phyloP scores from a whole-genome alignment of 257 asterid genomes.

The Perilla frutescens region DNA sequence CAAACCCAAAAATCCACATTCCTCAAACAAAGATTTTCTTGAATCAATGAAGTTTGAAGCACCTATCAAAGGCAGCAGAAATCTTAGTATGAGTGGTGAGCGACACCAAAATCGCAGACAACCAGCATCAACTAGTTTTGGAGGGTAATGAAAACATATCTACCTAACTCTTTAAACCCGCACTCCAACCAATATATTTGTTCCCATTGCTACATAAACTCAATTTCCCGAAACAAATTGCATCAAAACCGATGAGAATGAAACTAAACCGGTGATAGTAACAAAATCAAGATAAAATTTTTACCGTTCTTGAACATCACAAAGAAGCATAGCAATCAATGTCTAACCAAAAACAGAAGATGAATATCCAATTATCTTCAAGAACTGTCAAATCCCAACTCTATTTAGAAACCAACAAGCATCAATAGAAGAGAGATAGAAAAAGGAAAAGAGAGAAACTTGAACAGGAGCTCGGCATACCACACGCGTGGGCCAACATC shows the following conservation, averaged over 20 bases:
- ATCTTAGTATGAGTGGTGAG: slow-evolving; percentile 51
- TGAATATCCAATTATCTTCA: not conserved
- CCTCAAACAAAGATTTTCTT: slow-evolving; percentile 39
- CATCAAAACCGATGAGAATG: slow-evolving; percentile 40
- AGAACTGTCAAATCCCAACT: not conserved
- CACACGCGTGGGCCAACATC: slow-evolving; percentile 86
- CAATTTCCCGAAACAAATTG: slow-evolving; percentile 33
- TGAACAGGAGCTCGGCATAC: slow-evolving; percentile 70
- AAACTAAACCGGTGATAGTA: not conserved
- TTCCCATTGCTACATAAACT: slow-evolving; percentile 37
- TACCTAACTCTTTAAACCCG: slow-evolving; percentile 41
- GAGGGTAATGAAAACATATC: slow-evolving; percentile 43
- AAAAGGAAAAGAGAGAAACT: slow-evolving; percentile 28
- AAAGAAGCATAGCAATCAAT: not conserved
- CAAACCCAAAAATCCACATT: slow-evolving; percentile 48
- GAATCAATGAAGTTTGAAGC: slow-evolving; percentile 47
- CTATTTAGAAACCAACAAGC: not conserved
- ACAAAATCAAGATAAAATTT: not conserved
- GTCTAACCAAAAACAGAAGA: not conserved
- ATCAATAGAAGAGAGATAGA: not conserved
- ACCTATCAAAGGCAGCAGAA: slow-evolving; percentile 62
- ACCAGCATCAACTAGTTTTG: slow-evolving; percentile 52
- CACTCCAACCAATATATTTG: slow-evolving; percentile 58
- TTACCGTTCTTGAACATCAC: not conserved
- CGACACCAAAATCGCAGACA: slow-evolving; percentile 57